Percentiles rank a stretch among this genome's conserved stretches.
Evolutionary conservation across 306 rosid species (phyloP).

Genomic region (Dalbergia cochinchinensis): DNA sequence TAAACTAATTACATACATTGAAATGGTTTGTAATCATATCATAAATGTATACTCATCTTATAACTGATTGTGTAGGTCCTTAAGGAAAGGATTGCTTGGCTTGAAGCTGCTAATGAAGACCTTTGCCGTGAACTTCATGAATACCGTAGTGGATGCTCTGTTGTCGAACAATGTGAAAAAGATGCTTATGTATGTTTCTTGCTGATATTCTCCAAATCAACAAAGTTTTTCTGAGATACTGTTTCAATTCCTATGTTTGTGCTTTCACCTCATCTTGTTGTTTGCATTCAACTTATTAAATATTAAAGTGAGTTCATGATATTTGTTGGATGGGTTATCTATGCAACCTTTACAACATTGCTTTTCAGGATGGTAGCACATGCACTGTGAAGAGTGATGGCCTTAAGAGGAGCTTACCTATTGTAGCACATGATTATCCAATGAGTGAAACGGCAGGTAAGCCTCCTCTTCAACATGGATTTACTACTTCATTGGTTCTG

Average conservation of each 20-base stretch:
- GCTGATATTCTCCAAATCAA: constrained; percentile 31
- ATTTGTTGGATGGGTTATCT: constrained; percentile 39
- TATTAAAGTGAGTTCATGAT: constrained; percentile 27
- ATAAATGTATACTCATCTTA: constrained; percentile 41
- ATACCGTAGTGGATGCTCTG: constrained; percentile 79
- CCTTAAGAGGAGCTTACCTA: constrained; percentile 86
- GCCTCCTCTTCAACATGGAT: constrained; percentile 42
- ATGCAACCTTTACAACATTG: constrained; percentile 41
- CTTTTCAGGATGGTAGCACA: constrained; percentile 74
- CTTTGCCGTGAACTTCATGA: constrained; percentile 98
- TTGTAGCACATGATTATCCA: constrained; percentile 75
- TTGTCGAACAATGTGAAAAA: constrained; percentile 69
- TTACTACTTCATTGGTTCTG: constrained; percentile 22
- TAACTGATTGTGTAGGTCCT: constrained; percentile 68
- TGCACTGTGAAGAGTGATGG: constrained; percentile 81
- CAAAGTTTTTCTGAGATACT: constrained; percentile 22
- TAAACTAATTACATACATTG: neutral
- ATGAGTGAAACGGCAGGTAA: constrained; percentile 84
- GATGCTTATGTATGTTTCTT: constrained; percentile 71
- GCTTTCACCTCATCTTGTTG: constrained; percentile 37
- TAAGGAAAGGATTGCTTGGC: constrained; percentile 96
- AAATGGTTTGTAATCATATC: constrained; percentile 20
- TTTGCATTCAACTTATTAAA: neutral
- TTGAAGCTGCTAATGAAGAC: constrained; percentile 98
- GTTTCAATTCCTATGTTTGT: constrained; percentile 29